Evolutionary conservation across 441 rosid species (phyloP).

Genomic region (California macrophylla): DNA sequence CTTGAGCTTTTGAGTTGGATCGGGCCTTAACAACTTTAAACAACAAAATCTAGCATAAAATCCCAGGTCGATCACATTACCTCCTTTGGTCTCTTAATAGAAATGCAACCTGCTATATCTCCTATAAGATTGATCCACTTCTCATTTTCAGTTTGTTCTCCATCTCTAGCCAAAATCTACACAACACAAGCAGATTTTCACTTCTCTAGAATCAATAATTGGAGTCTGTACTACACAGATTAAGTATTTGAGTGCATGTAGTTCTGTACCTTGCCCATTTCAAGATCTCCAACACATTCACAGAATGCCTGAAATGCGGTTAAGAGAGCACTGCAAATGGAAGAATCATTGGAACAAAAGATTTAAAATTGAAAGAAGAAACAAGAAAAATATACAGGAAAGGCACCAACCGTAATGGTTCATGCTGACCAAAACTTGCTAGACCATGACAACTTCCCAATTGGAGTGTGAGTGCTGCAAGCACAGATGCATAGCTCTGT

Average conservation of each 20-base stretch:
- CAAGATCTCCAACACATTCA: constrained; percentile 98
- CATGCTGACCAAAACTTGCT: constrained; percentile 75
- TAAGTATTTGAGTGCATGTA: constrained; percentile 5
- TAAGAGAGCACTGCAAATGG: constrained; percentile 68
- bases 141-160: constrained; percentile 79
- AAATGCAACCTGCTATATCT: constrained; percentile 75
- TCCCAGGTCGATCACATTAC: constrained; percentile 26
- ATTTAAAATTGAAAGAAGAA: neutral
- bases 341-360: constrained; percentile 9
- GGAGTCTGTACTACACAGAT: constrained; percentile 4
- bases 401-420: constrained; percentile 62
- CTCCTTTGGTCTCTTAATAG: constrained; percentile 98
- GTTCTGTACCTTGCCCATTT: constrained; percentile 89
- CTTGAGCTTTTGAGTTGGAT: neutral
- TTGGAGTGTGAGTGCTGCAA: constrained; percentile 81
- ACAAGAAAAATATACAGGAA: neutral
- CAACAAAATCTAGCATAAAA: constrained; percentile 5
- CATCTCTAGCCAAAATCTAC: constrained; percentile 87
- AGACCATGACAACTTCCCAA: constrained; percentile 91
- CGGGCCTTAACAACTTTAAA: neutral
- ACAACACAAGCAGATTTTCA: constrained; percentile 12
- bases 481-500: constrained; percentile 80
- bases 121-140: constrained; percentile 94
- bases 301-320: constrained; percentile 93
- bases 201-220: constrained; percentile 14